Percentiles rank a stretch among this genome's conserved stretches.
Evolutionary conservation across 495 filamentous ascomycete genomes (phyloP).

Genomic region (Daldinia grandis): DNA sequence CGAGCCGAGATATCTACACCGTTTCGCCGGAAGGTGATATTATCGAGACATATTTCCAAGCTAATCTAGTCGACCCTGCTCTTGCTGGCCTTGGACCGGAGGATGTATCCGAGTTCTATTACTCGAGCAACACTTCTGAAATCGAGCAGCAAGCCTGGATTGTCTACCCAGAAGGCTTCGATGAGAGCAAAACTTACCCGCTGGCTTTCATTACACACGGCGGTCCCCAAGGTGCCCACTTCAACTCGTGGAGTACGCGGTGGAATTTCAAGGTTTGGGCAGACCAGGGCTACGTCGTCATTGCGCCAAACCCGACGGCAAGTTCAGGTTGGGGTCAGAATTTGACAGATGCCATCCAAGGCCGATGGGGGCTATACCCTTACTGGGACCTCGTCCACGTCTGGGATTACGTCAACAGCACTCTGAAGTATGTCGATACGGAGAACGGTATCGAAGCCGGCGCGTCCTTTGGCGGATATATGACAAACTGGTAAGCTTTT

Average conservation of each 20-base stretch:
- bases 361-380: conserved; percentile 62
- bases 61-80: conserved; percentile 44
- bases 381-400: conserved; percentile 63
- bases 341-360: conserved; percentile 71
- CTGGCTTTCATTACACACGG: conserved; percentile 78
- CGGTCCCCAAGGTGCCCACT: conserved; percentile 70
- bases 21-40: conserved; percentile 37
- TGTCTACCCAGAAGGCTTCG: conserved; percentile 73
- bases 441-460: conserved; percentile 70
- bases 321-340: conserved; percentile 75
- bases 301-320: conserved; percentile 76
- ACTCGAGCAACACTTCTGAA: conserved; percentile 67
- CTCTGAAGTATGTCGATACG: conserved; percentile 70
- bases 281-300: conserved; percentile 76
- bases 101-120: conserved; percentile 54
- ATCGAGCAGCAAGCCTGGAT: conserved; percentile 70
- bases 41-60: conserved; percentile 45
- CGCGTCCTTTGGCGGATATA: conserved; percentile 76
- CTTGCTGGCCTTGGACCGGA: conserved; percentile 63
- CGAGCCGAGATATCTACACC: conserved; percentile 60
- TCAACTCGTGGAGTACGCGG: conserved; percentile 70
- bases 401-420: conserved; percentile 68
- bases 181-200: conserved; percentile 71
- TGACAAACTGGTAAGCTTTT: conserved; percentile 52
- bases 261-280: conserved; percentile 82